Base-by-base conservation (phyloP, 2,329 filamentous ascomycete genomes). In the Hypoxylon sp. region DNA sequence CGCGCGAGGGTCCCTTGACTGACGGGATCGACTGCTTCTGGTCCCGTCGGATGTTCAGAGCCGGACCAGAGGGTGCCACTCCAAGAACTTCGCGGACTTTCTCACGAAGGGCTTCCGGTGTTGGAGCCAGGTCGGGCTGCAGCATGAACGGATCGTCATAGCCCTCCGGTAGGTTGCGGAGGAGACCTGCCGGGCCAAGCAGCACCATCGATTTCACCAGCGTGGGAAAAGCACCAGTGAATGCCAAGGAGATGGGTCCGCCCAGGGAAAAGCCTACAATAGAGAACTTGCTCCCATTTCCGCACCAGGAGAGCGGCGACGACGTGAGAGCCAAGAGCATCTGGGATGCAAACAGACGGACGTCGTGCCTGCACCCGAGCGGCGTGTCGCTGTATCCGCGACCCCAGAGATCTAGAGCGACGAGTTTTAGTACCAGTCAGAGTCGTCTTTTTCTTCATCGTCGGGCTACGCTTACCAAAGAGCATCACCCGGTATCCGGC, bases 401-500 rank as follows among this genome's bases (percentile, higher is more conserved):
- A 15, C 68, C 67, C 67, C 66, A 70, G 21, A 69, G 60, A 62
- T 70, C 67, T 67, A 52, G 15, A 55, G 8, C 9, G 49, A 51
- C 31, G 21, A 42, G 26, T 11, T 38, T 55, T 10, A 58, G 35
- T 53, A 31, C 17, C 10, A 48, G n/a, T n/a, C n/a, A n/a, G n/a
- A n/a, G n/a, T n/a, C n/a, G n/a, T n/a, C 5, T 15, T 46, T 17
- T 20, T 18, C 21, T 53, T 42, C n/a, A 17, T 18, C 2, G 26
- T 10, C 29, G 48, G 17, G 35, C 15, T 47, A 31, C 57, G 43
- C 64, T 53, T 64, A 71, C 70, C 70, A 48, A 71, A 64, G 21
- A 72, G 58, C 53, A 72, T 65, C n/a, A 72, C 69, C 43, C 69
- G 65, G 37, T 69, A 69, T 9, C 69, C 71, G 4, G 45, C 42